Base-by-base conservation (phyloP, 208 protist species). In the Borovskyia barvae region DNA sequence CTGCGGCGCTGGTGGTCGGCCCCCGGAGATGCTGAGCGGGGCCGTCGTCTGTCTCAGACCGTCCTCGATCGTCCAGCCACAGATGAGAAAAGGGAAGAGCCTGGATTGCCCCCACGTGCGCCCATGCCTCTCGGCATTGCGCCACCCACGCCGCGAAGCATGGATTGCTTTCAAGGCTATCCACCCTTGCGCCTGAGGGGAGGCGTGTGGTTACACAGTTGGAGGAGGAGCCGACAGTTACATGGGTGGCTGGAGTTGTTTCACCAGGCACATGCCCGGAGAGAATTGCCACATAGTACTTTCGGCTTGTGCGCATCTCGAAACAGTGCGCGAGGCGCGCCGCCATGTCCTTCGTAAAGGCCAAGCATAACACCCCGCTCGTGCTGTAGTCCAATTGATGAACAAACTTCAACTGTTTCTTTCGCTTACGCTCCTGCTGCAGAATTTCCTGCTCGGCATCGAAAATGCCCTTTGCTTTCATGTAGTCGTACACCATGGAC, bases 331-430 rank as follows among this genome's bases (percentile, higher is more conserved):
- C 75, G 3, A 95, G 73, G 1, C 75, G 60, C 3, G 86, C 76
- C 2, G 88, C 84, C 75, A 82, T 92, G 20, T 75, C 64, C 62
- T 85, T 93, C 3, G 72, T 90, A 30, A 95, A 94, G 5, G 87
- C 90, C 2, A 97, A 43, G 43, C 89, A 94, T 42, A 97, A 51
- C 30, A 97, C 78, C 12, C 93, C 93, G 57, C 82, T 92, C 24
- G 93, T 97, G 6, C 84, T 76, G 45, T 79, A 93, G 58, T 97
- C 93, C n/a, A 97, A 68, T 54, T 95, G 90, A 41, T 97, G 93
- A 15, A 94, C 81, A 68, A 97, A 95, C 69, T 93, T 93, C 14
- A 95, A 55, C 60, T 75, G 72, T 58, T 87, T 81, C 32, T 62
- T 71, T 3, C 61, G 66, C 20, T 66, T 73, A n/a, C 58, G 52